A percentile compares a stretch with the other conserved stretches of the same genome.
phyloP scores from a whole-genome alignment of 148 eudicot species.

The Heliosperma pusillum region DNA sequence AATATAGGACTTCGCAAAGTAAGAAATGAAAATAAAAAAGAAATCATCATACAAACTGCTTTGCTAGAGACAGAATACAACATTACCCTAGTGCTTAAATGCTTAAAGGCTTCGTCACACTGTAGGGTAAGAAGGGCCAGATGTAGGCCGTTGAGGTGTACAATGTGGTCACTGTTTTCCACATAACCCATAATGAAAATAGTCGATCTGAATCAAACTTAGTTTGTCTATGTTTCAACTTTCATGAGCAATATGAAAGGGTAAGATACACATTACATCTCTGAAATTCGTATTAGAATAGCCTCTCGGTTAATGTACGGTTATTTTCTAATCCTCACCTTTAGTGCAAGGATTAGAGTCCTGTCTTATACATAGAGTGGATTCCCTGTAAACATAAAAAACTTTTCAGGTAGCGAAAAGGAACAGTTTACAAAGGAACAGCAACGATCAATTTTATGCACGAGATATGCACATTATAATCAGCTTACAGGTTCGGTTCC shows the following conservation, averaged over 20 bases:
- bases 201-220: too few species aligned
- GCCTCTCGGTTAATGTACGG: neutral
- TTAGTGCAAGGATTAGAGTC: conserved; percentile 7
- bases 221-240: too few species aligned
- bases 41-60: neutral
- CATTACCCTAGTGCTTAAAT: too few species aligned
- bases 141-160: too few species aligned
- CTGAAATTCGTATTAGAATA: neutral
- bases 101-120: too few species aligned
- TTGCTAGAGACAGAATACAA: too few species aligned
- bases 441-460: neutral
- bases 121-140: too few species aligned
- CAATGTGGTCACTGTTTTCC: too few species aligned
- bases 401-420: neutral
- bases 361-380: conserved; percentile 25
- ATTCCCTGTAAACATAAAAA: conserved; percentile 22
- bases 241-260: too few species aligned
- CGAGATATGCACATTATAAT: neutral
- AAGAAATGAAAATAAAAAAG: neutral
- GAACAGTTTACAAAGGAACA: neutral
- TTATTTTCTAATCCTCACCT: neutral
- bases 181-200: too few species aligned
- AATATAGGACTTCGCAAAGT: conserved; percentile 31
- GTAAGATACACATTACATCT: too few species aligned
- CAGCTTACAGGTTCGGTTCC: neutral